These are phyloP conservation scores for Hymenoscyphus linearis DNA, from an alignment of 2,329 filamentous ascomycete genomes.

Conservation along the genomic window DNA sequence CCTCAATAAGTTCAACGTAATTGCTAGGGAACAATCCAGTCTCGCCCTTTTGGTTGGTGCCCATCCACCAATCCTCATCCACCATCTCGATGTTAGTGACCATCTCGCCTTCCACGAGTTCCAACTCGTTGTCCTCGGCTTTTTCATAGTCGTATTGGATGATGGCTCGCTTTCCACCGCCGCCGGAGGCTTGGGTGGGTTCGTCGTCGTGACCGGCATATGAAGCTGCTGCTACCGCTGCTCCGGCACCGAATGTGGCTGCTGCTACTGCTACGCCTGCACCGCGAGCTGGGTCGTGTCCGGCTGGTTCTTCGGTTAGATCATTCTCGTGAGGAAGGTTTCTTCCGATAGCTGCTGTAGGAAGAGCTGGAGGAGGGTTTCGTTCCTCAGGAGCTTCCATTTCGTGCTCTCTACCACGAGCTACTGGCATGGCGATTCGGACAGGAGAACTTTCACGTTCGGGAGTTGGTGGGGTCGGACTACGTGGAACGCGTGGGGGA, in stretches of 20 bases:
- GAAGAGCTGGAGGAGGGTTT: conserved; percentile 52
- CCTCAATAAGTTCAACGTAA: conserved; percentile 81
- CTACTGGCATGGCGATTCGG: conserved; percentile 79
- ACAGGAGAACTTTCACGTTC: conserved; percentile 66
- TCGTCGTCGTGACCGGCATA: conserved; percentile 36
- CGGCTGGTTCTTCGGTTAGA: conserved; percentile 57
- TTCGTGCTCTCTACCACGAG: conserved; percentile 51
- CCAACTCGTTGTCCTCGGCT: conserved; percentile 94
- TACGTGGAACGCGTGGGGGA: conserved; percentile 33
- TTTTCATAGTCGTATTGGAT: conserved; percentile 96
- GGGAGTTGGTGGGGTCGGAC: conserved; percentile 39
- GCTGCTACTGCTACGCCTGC: conserved; percentile 51
- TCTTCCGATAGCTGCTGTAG: conserved; percentile 56
- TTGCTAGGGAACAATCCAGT: conserved; percentile 92
- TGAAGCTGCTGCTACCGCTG: conserved; percentile 46
- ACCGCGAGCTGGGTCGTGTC: conserved; percentile 54
- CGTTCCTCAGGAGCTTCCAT: conserved; percentile 46
- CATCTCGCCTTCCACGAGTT: conserved; percentile 80
- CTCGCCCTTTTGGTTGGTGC: conserved; percentile 79
- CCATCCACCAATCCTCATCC: conserved; percentile 98
- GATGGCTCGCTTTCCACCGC: conserved; percentile 66
- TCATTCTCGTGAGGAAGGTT: conserved; percentile 60
- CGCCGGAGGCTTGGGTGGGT: conserved; percentile 40
- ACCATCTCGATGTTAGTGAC: conserved; percentile 95
- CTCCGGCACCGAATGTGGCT: conserved; percentile 42